Percentiles rank a stretch among this genome's conserved stretches.
Conservation (phyloP, 176 grass and related monocot species). For the Oryza australiensis region DNA sequence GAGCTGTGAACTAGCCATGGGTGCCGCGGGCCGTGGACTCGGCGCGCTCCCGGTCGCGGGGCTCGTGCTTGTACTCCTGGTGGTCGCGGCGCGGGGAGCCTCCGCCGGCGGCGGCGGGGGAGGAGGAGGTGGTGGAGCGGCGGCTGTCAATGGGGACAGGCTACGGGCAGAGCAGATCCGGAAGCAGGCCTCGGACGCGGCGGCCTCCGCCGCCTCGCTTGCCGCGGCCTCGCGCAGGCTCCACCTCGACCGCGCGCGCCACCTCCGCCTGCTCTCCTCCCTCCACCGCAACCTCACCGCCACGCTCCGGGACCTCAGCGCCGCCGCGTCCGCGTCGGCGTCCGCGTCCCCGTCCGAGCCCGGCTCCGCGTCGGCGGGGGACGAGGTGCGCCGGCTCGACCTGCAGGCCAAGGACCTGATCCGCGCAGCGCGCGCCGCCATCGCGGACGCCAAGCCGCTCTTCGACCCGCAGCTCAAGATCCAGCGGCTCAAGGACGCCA, state of each 20-base stretch:
- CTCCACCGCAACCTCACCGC: slow-evolving; percentile 83
- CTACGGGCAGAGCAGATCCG: slow-evolving; percentile 67
- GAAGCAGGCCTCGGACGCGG: slow-evolving; percentile 71
- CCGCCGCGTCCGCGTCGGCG: neutral
- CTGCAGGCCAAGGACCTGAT: slow-evolving; percentile 80
- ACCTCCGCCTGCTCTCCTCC: slow-evolving; percentile 74
- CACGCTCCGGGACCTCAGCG: slow-evolving; percentile 49
- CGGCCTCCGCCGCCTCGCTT: slow-evolving; percentile 48
- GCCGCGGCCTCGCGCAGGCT: slow-evolving; percentile 64
- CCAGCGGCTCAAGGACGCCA: slow-evolving; percentile 94
- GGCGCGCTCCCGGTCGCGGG: neutral
- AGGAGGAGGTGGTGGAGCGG: neutral
- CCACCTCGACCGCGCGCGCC: slow-evolving; percentile 67
- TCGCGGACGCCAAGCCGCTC: slow-evolving; percentile 73
- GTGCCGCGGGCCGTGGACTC: neutral
- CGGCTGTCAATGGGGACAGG: slow-evolving; percentile 49
- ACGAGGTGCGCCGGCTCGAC: slow-evolving; percentile 49
- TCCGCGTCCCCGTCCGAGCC: neutral
- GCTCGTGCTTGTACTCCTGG: slow-evolving; percentile 13
- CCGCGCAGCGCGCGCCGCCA: slow-evolving; percentile 72
- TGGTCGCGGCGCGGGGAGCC: neutral
- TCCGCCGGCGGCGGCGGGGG: neutral
- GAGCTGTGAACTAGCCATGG: slow-evolving; percentile 42
- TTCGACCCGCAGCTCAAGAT: slow-evolving; percentile 99
- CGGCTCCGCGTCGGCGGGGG: neutral